Evolutionary conservation across 345 rosid genomes (phyloP).

Genomic region (Murraya koenigii): DNA sequence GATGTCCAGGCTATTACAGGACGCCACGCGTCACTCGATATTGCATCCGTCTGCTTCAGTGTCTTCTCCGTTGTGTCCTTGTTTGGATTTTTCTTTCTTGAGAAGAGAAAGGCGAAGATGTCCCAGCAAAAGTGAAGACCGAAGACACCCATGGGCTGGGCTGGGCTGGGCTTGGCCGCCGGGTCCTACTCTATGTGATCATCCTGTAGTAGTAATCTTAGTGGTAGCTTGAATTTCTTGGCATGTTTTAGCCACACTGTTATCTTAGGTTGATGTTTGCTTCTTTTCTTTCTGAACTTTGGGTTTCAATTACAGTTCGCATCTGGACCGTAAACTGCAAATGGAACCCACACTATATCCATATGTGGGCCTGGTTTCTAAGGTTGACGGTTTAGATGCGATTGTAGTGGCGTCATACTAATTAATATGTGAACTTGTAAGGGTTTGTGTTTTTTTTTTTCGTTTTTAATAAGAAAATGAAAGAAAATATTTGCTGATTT

Average conservation of each 20-base stretch:
- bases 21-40: constrained; percentile 48
- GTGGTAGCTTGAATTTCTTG: background rate
- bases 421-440: background rate
- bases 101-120: constrained; percentile 50
- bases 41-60: constrained; percentile 62
- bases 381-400: constrained; percentile 4
- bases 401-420: too few species aligned
- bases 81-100: constrained; percentile 44
- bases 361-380: background rate
- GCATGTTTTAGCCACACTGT: too few species aligned
- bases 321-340: constrained; percentile 6
- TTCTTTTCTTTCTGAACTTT: background rate
- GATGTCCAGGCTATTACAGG: constrained; percentile 47
- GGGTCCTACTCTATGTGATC: background rate
- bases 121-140: constrained; percentile 14
- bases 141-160: background rate
- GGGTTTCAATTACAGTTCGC: background rate
- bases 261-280: background rate
- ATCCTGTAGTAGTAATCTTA: background rate
- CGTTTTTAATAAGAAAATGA: background rate
- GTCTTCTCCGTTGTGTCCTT: constrained; percentile 56
- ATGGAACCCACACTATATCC: background rate
- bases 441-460: background rate
- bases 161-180: too few species aligned
- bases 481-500: background rate